Conservation (phyloP, 805 yeast genomes). For the Hanseniaspora hatyaiensis region DNA sequence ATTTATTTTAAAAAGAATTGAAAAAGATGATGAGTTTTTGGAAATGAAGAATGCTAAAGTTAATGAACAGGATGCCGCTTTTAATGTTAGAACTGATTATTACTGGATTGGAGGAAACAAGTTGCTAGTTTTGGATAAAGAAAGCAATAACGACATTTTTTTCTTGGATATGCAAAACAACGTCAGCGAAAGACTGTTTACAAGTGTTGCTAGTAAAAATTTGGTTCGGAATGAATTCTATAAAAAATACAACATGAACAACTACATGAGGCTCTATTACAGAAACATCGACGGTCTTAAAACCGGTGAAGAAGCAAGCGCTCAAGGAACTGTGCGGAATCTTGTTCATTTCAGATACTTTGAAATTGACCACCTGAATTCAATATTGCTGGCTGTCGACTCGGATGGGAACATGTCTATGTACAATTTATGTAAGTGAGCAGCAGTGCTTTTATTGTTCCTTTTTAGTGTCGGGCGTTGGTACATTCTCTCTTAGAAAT, state of each 20-base stretch:
- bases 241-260: slow-evolving; percentile 11
- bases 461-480: too few relatives aligned
- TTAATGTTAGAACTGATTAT: neutral
- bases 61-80: neutral
- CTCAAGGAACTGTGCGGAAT: neutral
- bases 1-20: slow-evolving; percentile 2
- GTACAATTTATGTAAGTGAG: neutral
- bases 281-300: neutral
- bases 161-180: neutral
- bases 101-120: neutral
- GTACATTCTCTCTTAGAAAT: too few relatives aligned
- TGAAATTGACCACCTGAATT: neutral
- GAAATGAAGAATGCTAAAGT: neutral
- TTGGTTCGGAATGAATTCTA: neutral
- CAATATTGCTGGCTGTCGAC: neutral
- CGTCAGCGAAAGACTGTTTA: neutral
- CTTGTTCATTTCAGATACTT: neutral
- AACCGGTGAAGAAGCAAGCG: too few relatives aligned
- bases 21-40: neutral
- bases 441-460: too few relatives aligned
- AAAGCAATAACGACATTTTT: neutral
- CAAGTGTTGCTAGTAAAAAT: too few relatives aligned
- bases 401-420: neutral
- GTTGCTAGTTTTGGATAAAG: neutral
- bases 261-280: slow-evolving; percentile 5